Percentiles rank a stretch among this genome's conserved stretches.
Conservation (phyloP, 2,329 filamentous ascomycete genomes). For the Biscogniauxia marginata region DNA sequence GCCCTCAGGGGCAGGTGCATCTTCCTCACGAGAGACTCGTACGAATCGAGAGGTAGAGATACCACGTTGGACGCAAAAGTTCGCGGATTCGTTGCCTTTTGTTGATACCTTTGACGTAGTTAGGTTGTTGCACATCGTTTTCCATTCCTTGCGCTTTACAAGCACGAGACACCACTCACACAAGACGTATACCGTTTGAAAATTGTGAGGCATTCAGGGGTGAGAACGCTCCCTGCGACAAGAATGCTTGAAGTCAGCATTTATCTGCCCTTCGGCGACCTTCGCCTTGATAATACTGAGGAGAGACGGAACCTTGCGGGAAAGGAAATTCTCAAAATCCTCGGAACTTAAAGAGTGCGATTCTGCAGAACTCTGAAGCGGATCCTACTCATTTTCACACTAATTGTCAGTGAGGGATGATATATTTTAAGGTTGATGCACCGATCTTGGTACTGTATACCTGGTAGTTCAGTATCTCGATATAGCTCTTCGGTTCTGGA, state of each 20-base stretch:
- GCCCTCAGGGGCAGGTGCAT: constrained; percentile 29
- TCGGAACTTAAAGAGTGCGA: constrained; percentile 2
- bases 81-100: constrained; percentile 22
- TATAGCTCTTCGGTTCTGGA: constrained; percentile 12
- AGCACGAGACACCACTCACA: constrained; percentile 1
- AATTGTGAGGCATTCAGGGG: constrained; percentile 3
- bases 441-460: constrained; percentile 7
- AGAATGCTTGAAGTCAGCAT: neutral
- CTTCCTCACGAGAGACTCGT: constrained; percentile 27
- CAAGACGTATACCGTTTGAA: constrained; percentile 7
- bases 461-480: constrained; percentile 24
- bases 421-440: neutral
- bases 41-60: constrained; percentile 22
- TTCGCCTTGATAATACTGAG: neutral
- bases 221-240: constrained; percentile 10
- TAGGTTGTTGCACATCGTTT: neutral
- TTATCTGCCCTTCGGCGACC: too few species aligned
- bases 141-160: too few species aligned
- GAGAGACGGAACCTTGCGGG: constrained; percentile 9
- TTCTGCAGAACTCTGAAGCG: neutral
- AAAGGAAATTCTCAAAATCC: constrained; percentile 17
- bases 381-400: neutral
- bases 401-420: neutral
- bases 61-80: constrained; percentile 30
- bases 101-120: constrained; percentile 3